Conservation (phyloP, 441 rosid genomes). For the Erodium texanum region DNA sequence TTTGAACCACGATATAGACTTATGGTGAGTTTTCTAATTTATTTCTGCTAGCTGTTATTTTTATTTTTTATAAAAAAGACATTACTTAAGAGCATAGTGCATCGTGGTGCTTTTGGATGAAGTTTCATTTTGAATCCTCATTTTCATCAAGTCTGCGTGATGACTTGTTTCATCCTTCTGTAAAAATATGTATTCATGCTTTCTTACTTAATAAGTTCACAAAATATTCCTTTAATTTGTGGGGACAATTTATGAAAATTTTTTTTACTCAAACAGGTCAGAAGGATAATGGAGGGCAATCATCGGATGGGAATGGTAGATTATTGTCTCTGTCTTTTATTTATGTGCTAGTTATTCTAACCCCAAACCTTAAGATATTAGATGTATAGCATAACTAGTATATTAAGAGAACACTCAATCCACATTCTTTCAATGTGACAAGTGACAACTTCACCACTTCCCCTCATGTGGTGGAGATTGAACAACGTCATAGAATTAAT, state of each 20-base stretch:
- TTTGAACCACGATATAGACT: conserved; percentile 95
- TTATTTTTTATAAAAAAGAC: neutral
- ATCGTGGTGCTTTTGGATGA: neutral
- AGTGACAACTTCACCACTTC: neutral
- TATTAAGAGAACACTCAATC: neutral
- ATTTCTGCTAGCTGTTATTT: conserved; percentile 7
- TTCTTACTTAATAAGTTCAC: conserved; percentile 1
- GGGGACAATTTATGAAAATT: neutral
- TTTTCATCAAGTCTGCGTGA: neutral
- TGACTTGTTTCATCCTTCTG: neutral
- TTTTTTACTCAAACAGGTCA: conserved; percentile 39
- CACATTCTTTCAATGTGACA: neutral
- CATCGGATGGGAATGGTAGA: conserved; percentile 96
- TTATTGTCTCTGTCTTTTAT: conserved; percentile 17
- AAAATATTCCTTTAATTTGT: neutral
- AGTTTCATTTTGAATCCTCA: neutral
- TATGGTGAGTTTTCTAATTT: conserved; percentile 51
- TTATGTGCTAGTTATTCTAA: neutral
- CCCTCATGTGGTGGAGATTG: neutral
- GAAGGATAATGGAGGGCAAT: conserved; percentile 97
- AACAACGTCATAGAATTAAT: neutral
- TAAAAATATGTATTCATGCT: neutral
- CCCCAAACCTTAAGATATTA: neutral
- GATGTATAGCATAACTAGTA: neutral
- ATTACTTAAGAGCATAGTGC: neutral